Evolutionary conservation across 306 rosid genomes (phyloP), one percentile per base, ranked within the genome.

Genomic region (Corylus avellana): DNA sequence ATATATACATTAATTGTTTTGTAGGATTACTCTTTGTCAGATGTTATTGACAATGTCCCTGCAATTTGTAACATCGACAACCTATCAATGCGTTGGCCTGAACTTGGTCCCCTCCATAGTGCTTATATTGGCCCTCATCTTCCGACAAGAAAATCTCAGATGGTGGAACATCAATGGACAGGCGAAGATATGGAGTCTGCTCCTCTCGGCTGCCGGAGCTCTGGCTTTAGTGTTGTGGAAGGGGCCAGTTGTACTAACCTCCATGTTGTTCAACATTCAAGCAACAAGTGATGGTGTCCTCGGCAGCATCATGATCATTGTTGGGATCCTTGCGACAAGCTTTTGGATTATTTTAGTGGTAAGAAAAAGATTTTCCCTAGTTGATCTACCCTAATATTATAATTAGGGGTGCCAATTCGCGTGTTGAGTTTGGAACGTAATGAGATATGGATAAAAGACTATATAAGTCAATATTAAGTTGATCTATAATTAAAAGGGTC

Each of bases 41-140:
- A 17, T 55, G 12, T 49, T 73, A 35, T 32, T 73, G 29, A 53
- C 77, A 37, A 6, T 73, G 66, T 53, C 77, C 3, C 63, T 73
- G 32, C 49, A 73, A 39, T 73, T 13, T 73, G 22, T 54, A 1
- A 27, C 44, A 6, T 73, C 77, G 16, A 73, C 35, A 0, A 32
- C 62, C 10, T 73, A 51, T n/a, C 49, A 73, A 37, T 18, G 77
- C 16, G 49, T 73, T 32, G 77, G 64, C 10, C 12, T 73, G 64
- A 73, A 73, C 77, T 37, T 73, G 77, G 63, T 73, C 63, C 77
- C 77, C 27, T 54, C 63, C 0, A 1, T 73, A 32, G 77, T 73
- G 17, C 55, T 73, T 73, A 56, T 53, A 32, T 14, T 73, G 64
- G 77, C 77, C 2, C 77, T 73, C 17, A 35, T 73, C 10, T 55